Base-by-base conservation (phyloP, 352 stramenopile genomes). In the Globisporangium nunn region DNA sequence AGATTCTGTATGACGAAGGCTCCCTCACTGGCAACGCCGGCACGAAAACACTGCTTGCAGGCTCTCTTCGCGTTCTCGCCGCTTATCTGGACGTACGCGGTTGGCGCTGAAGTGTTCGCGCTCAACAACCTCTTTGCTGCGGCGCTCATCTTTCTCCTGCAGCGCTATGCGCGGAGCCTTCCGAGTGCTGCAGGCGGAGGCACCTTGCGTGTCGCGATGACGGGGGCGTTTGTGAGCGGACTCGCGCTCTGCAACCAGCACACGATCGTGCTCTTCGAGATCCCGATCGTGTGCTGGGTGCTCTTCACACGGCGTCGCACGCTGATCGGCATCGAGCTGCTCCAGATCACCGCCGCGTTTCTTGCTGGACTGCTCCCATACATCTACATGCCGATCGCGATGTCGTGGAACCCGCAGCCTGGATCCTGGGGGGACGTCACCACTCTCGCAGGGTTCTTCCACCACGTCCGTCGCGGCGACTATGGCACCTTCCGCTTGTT, bases 201-300 rank as follows among this genome's bases (percentile, higher is more conserved):
- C 2, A 67, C 61, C 0, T 30, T 44, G 5, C 41, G 30, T 6
- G 15, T 51, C 12, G 83, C 79, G 1, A 29, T 67, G 0, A 14
- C 64, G 17, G 95, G 95, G 6, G 93, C 96, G 6, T 89, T 97
- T 30, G 46, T 95, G 7, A 96, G 79, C 58, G 96, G 96, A 3
- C 63, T 98, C 17, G 90, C 87, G n/a, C 78, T 98, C 52, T 96
- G 80, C 59, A 98, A 98, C 66, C 96, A 98, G 68, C 96, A 98
- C 74, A 98, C 95, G 23, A 94, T 95, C 30, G 75, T 98, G 39
- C 62, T 98, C 11, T 95, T 97, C 47, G 85, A 96, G 47, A 46
- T 95, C 4, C 94, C 95, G 17, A 81, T 98, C 59, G 68, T 95
- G 37, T 23, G 60, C 33, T 96, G 77, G 64, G 81, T 96, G 43